These are phyloP conservation scores for Fusarium napiforme DNA, from an alignment of 2,329 filamentous ascomycete species.

Conservation along the genomic window DNA sequence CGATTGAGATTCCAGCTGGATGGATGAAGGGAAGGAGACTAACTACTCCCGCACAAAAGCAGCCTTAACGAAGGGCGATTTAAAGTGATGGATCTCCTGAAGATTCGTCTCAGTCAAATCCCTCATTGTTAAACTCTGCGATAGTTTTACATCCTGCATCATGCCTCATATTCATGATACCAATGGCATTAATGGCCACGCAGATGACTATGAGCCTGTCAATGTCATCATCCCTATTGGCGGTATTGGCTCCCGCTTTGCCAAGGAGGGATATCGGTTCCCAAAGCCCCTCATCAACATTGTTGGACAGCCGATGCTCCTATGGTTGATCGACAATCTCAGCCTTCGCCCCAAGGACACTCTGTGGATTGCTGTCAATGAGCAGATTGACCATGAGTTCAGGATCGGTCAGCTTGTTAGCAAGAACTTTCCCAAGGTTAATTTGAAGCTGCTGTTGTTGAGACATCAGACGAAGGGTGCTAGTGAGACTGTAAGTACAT, in stretches of 20 bases:
- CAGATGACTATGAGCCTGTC: neutral
- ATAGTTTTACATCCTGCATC: neutral
- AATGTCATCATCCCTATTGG: neutral
- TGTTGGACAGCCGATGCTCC: neutral
- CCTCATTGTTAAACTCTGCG: neutral
- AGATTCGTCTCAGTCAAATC: neutral
- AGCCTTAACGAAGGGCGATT: neutral
- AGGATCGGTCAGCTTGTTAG: neutral
- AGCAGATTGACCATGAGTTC: constrained; percentile 1
- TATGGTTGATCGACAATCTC: neutral
- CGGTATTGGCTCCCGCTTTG: neutral
- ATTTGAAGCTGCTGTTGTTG: neutral
- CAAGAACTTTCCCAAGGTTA: neutral
- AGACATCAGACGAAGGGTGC: neutral
- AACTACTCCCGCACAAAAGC: neutral
- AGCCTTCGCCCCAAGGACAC: neutral
- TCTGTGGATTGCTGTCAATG: neutral
- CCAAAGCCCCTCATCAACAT: constrained; percentile 2
- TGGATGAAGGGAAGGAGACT: neutral
- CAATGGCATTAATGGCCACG: neutral
- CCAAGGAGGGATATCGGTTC: neutral
- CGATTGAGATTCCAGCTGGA: neutral
- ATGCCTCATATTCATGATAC: neutral
- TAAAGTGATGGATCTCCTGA: neutral
- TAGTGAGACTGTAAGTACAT: neutral